Evolutionary conservation across 2,329 filamentous ascomycete species (phyloP).

Genomic region (Exophiala oligosperma): DNA sequence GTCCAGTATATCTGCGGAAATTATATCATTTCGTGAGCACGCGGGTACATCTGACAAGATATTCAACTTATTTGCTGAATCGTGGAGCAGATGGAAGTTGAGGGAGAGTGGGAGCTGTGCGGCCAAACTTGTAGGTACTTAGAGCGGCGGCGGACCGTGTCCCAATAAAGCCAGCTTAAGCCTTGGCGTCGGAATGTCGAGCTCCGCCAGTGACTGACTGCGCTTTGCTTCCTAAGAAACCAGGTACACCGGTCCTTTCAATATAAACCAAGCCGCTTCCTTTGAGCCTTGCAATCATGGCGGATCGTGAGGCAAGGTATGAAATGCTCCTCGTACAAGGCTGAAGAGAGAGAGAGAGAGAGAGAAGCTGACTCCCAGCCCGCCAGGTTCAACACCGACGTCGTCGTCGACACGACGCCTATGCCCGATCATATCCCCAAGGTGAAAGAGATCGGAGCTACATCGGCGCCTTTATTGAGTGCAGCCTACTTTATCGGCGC

Average conservation of each 20-base stretch:
- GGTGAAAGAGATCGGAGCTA: conserved; percentile 90
- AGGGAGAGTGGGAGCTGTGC: neutral
- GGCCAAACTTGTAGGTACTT: neutral
- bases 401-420: conserved; percentile 93
- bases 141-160: conserved; percentile 7
- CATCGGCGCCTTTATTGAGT: conserved; percentile 86
- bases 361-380: neutral
- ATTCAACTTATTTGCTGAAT: neutral
- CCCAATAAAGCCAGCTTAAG: conserved; percentile 4
- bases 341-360: neutral
- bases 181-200: conserved; percentile 8
- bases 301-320: conserved; percentile 27
- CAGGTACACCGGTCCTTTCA: neutral
- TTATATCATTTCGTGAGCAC: too few species aligned
- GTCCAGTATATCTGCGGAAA: too few species aligned
- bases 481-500: conserved; percentile 97
- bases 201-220: conserved; percentile 2
- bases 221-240: too few species aligned
- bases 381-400: conserved; percentile 85
- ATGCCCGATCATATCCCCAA: conserved; percentile 88
- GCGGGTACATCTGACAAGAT: too few species aligned
- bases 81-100: neutral
- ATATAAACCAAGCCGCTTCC: neutral
- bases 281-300: conserved; percentile 5
- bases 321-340: neutral